These are phyloP conservation scores for Mallotus japonicus DNA, from an alignment of 441 rosid species.

Conservation along the genomic window DNA sequence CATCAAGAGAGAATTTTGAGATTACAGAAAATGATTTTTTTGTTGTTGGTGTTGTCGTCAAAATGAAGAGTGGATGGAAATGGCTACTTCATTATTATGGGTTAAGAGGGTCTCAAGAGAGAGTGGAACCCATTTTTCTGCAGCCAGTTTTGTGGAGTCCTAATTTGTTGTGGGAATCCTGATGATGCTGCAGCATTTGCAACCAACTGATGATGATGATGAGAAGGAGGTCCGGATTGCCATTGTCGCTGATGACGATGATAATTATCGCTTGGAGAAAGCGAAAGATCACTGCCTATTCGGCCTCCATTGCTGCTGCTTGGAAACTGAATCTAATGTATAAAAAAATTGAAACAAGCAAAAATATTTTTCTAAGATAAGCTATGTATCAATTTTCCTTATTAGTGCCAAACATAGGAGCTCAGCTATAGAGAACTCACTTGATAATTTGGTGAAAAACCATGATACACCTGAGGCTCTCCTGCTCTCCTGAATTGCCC, in stretches of 20 bases:
- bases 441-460: conserved; percentile 38
- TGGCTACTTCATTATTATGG: conserved; percentile 23
- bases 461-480: conserved; percentile 35
- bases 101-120: conserved; percentile 58
- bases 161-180: conserved; percentile 90
- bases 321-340: conserved; percentile 39
- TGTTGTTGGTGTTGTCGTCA: too few relatives aligned
- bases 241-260: conserved; percentile 33
- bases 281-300: conserved; percentile 61
- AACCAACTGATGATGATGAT: conserved; percentile 46
- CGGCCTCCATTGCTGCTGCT: conserved; percentile 72
- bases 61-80: not conserved
- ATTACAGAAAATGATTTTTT: not conserved
- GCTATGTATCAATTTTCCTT: too few relatives aligned
- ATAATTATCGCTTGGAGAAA: conserved; percentile 40
- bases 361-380: not conserved
- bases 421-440: conserved; percentile 18
- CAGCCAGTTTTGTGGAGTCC: conserved; percentile 70
- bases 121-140: conserved; percentile 72
- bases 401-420: too few relatives aligned
- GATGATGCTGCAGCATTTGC: conserved; percentile 99
- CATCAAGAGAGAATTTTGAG: not conserved
- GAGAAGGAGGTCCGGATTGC: conserved; percentile 45
- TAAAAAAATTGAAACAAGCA: not conserved
- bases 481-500: conserved; percentile 37